Evolutionary conservation across 2,329 filamentous ascomycete genomes (phyloP).

Genomic region (Fusarium armeniacum): DNA sequence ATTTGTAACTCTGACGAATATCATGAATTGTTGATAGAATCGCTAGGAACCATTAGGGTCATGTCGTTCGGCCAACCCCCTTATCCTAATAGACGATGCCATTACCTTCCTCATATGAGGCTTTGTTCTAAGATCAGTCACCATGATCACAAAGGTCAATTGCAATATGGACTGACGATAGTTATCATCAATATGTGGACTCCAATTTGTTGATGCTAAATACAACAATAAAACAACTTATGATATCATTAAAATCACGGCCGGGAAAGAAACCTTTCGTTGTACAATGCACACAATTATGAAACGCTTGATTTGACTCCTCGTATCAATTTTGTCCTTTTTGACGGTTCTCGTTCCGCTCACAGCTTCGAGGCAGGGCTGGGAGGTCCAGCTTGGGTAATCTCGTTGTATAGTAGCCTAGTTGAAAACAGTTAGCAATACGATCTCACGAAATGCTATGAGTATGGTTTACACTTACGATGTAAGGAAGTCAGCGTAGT

Average conservation of each 20-base stretch:
- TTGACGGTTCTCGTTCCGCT: conserved; percentile 15
- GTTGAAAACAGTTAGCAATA: conserved; percentile 17
- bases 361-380: conserved; percentile 74
- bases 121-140: neutral
- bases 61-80: neutral
- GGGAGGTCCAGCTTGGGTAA: conserved; percentile 78
- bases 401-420: conserved; percentile 89
- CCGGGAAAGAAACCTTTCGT: conserved; percentile 13
- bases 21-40: neutral
- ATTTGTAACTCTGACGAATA: neutral
- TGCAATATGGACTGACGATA: too few species aligned
- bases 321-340: conserved; percentile 13
- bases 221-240: conserved; percentile 26
- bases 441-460: neutral
- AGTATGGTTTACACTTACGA: conserved; percentile 65
- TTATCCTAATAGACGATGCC: neutral
- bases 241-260: conserved; percentile 36
- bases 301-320: conserved; percentile 36
- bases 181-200: neutral
- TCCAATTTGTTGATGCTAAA: conserved; percentile 25
- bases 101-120: neutral
- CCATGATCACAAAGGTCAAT: neutral
- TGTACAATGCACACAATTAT: conserved; percentile 33
- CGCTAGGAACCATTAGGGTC: neutral
- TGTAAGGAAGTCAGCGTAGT: conserved; percentile 97